Evolutionary conservation across 441 rosid species (phyloP), one percentile per base, ranked within the genome.

Genomic region (Melastoma candidum): DNA sequence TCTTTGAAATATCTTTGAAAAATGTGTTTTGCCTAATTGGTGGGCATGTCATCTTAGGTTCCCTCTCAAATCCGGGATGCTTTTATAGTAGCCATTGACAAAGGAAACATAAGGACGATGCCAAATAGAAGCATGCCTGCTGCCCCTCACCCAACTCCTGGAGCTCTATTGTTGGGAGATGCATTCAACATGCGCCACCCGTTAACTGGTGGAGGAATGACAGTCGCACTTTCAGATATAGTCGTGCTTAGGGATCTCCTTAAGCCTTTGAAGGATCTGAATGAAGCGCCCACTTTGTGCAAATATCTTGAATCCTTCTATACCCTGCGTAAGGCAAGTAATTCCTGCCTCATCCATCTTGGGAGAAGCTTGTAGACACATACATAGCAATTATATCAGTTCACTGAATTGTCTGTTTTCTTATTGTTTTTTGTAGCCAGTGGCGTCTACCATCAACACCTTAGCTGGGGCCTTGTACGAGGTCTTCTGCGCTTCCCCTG

Each of bases 81-180:
- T 48, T 55, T 55, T 46, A 26, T 55, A n/a, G 49, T 43, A 0
- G 49, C 59, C 6, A 2, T 55, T 55, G 46, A 55, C 46, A 46
- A 55, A n/a, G 59, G 59, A 55, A 46, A 55, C 9, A 55, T 46
- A 44, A 55, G 59, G 49, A 44, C 59, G 25, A 55, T 55, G 59
- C 59, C 59, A 12, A 55, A 55, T 44, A 55, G 59, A 55, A 55
- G 59, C 59, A 55, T 55, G 59, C 59, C 59, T 1, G 59, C 59
- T 46, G 59, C 49, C 46, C 59, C 59, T 17, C 49, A 55, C 25
- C 59, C 59, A 14, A 55, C 48, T 12, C 49, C 59, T 44, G 59
- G 59, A 55, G 59, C 59, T 22, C 6, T 55, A 13, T 46, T 55
- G 27, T 44, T 55, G 49, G 59, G 59, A 39, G 59, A 55, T 55